Evolutionary conservation across 352 stramenopile genomes (phyloP), one percentile per base, ranked within the genome.

Genomic region (Phytophthora podocarpi): DNA sequence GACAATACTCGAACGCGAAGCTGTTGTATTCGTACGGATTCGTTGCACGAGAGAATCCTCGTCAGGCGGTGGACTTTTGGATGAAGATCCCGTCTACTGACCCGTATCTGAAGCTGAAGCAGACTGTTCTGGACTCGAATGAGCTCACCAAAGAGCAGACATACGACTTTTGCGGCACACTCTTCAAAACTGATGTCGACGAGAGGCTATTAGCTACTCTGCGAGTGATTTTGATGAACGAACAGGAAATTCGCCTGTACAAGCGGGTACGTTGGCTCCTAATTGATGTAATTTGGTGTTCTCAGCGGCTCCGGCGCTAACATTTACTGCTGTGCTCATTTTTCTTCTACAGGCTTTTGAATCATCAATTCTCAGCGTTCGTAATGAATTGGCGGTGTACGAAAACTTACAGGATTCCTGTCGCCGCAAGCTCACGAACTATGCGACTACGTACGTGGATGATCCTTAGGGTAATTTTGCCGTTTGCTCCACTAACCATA

Each of bases 21-120:
- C 62, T 93, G 40, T 76, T 93, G 21, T 93, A 91, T 67, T 90
- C 78, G 49, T 88, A 88, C 49, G 84, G 84, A 11, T 93, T 93
- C 50, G 71, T 87, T 32, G 49, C 74, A 9, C 36, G 48, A 4
- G 64, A 64, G 13, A 89, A 89, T 30, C 39, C 41, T 8, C 64
- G 70, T 32, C 68, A 74, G 18, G 68, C 72, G 4, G 49, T 93
- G 24, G 84, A 93, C 36, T 90, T 90, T 51, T 93, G 84, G 84
- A 76, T 91, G 51, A 87, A 87, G 30, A 57, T 90, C 13, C 74
- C 82, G 6, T 45, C 67, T 3, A 76, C 53, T 8, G 81, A 90
- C 35, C 75, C 76, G 28, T 82, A 83, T 39, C 49, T 68, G 31
- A 77, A 77, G 43, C 65, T 84, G 40, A 93, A 93, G 48, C 74